Evolutionary conservation across 352 stramenopile species (phyloP), one percentile per base, ranked within the genome.

Genomic region (Globisporangium orthogonon): DNA sequence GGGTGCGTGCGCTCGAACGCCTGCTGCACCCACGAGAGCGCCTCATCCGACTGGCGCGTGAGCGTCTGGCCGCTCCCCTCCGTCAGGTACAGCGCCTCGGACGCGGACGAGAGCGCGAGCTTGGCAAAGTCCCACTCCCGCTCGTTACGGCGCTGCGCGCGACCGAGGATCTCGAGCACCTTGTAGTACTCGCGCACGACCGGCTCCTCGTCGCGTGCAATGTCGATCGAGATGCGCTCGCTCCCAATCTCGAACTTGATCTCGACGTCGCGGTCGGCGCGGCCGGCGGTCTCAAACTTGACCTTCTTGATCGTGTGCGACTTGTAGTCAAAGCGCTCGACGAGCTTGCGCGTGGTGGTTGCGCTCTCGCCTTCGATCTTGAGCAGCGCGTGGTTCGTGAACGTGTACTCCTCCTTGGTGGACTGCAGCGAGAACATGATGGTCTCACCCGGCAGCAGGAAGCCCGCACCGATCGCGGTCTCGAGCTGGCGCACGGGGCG

Each of bases 351-450:
- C 31, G 76, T 83, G 0, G 76, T 82, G 1, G 73, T 76, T 39
- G 71, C 73, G 28, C 43, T 75, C 43, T 71, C 65, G 15, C 76
- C 74, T 10, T 69, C 4, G 6, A 66, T 64, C 43, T 67, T 61
- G 33, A 86, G 69, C 45, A 86, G 33, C 30, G 76, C 76, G 53
- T 85, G 69, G 47, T 87, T 83, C 2, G 76, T 85, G 63, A 87
- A 87, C 45, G 70, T 57, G 55, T 71, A 87, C 58, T 87, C 76
- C 41, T 84, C 74, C 40, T 87, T 85, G 39, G 52, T 54, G 29
- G 76, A 87, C 58, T 77, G 62, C 41, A 84, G 81, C 37, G 74
- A 68, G 56, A 85, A 85, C 58, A 87, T 37, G 17, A 85, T 64
- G 10, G 57, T 52, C 55, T 87, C 74, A 11, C 56, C 61, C 9